Evolutionary conservation across 371 early-diverging fungal species (phyloP), one percentile per base, ranked within the genome.

Genomic region (Rhizopus delemar): DNA sequence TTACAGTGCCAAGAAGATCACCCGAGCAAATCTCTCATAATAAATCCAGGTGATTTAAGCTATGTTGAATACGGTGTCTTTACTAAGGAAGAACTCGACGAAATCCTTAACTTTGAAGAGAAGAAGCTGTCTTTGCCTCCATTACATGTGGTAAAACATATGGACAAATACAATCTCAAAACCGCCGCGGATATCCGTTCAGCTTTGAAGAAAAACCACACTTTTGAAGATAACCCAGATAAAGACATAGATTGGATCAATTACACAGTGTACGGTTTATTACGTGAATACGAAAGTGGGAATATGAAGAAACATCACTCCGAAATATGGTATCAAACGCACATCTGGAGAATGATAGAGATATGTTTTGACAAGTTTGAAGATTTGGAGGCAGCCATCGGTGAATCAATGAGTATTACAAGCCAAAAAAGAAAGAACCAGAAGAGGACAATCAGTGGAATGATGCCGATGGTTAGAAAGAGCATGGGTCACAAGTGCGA

Each of bases 271-370:
- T 63, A 32, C 41, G 31, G 50, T 5, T 33, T 63, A 39, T 29
- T 58, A 38, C 48, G 58, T 39, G 43, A 63, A 51, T 63, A 58
- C n/a, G 59, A 63, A 58, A 43, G 39, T 43, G 59, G 59, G 32
- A 57, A 57, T 57, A 52, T 56, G 65, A 46, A 59, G n/a, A 61
- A 54, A 28, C 31, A 39, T 55, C 51, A 55, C 33, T 46, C 41
- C 36, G 51, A 61, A 61, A 31, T 7, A 38, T 64, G 59, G 59
- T 64, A 59, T 51, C 65, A 64, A 46, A 36, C 56, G 1, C 57
- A 64, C 34, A 59, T 56, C 22, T 64, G 65, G 65, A 45, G 46
- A 46, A 64, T 64, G 65, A 59, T 55, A 11, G 59, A 64, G 31
- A 15, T 12, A 0, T 48, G 41, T 41, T 57, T 57, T 41, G 51